These are phyloP conservation scores for Peronospora belbahrii DNA, from an alignment of 352 stramenopile genomes.

Conservation along the genomic window DNA sequence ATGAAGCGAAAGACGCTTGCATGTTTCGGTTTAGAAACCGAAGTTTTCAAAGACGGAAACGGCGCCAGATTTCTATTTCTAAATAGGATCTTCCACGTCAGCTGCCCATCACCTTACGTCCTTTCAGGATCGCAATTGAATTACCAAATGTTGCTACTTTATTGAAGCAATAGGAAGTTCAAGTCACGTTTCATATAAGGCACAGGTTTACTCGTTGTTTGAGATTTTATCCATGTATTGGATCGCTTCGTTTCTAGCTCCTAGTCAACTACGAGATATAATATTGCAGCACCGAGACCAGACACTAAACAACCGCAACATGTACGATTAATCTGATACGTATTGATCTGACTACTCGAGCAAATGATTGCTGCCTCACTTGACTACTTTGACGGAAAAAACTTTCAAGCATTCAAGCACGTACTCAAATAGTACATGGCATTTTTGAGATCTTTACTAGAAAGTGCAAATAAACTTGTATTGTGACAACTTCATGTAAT, in stretches of 20 bases:
- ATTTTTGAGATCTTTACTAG: background rate
- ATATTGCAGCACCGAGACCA: too few species aligned
- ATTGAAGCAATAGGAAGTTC: background rate
- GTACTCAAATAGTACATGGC: too few species aligned
- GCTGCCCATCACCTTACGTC: slow-evolving; percentile 21
- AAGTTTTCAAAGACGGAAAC: slow-evolving; percentile 22
- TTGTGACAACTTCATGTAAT: background rate
- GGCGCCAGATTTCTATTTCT: slow-evolving; percentile 23
- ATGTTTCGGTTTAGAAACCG: slow-evolving; percentile 19
- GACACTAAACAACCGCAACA: too few species aligned
- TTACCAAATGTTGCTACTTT: background rate
- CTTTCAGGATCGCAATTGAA: slow-evolving; percentile 18
- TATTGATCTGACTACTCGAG: too few species aligned
- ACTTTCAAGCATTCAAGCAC: background rate
- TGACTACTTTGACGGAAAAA: background rate
- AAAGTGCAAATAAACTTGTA: background rate
- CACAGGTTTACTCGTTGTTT: too few species aligned
- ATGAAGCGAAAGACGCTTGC: slow-evolving; percentile 9
- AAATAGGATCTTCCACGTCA: slow-evolving; percentile 28
- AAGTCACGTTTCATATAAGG: too few species aligned
- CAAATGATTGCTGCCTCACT: too few species aligned
- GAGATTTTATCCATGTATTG: too few species aligned
- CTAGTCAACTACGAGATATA: too few species aligned
- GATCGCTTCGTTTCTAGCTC: too few species aligned
- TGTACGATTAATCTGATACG: too few species aligned